Evolutionary conservation across 768 basidiomycete genomes (phyloP).

Genomic region (Pluteus cervinus): DNA sequence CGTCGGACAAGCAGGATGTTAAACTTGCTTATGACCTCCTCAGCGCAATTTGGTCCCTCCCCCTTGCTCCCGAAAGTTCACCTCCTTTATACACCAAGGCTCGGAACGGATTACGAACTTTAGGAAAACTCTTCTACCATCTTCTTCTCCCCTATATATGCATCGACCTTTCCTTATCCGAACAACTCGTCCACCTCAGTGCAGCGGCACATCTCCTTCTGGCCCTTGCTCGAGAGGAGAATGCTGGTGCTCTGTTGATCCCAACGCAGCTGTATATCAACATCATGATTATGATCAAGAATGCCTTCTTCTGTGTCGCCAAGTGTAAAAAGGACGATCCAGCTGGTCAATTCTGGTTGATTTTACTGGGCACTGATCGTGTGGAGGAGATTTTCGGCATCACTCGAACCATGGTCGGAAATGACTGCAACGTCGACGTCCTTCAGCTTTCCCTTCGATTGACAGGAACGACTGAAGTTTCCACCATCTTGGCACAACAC

Average conservation of each 20-base stretch:
- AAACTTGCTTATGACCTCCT: too few species aligned
- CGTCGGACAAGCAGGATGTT: too few species aligned
- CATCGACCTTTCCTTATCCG: conserved; percentile 11
- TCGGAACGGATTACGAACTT: too few species aligned
- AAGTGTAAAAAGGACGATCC: conserved; percentile 19
- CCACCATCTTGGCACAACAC: too few species aligned
- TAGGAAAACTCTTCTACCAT: too few species aligned
- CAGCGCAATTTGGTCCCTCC: too few species aligned
- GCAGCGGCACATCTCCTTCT: conserved; percentile 18
- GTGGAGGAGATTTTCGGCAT: conserved; percentile 22
- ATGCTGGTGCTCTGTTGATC: conserved; percentile 14
- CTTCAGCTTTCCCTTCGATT: not conserved
- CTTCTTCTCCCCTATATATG: conserved; percentile 19
- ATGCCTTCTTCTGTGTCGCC: conserved; percentile 22
- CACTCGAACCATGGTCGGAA: conserved; percentile 14
- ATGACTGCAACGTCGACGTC: conserved; percentile 12
- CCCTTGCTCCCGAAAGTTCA: too few species aligned
- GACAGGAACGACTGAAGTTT: not conserved
- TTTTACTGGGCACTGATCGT: conserved; percentile 26
- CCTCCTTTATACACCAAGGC: too few species aligned
- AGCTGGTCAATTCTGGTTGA: conserved; percentile 17
- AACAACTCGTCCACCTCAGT: conserved; percentile 18
- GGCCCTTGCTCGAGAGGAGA: conserved; percentile 7
- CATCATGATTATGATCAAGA: conserved; percentile 28
- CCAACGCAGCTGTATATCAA: conserved; percentile 19